These are phyloP conservation scores for Pleurotus cornucopiae DNA, from an alignment of 768 basidiomycete genomes.

Conservation along the genomic window DNA sequence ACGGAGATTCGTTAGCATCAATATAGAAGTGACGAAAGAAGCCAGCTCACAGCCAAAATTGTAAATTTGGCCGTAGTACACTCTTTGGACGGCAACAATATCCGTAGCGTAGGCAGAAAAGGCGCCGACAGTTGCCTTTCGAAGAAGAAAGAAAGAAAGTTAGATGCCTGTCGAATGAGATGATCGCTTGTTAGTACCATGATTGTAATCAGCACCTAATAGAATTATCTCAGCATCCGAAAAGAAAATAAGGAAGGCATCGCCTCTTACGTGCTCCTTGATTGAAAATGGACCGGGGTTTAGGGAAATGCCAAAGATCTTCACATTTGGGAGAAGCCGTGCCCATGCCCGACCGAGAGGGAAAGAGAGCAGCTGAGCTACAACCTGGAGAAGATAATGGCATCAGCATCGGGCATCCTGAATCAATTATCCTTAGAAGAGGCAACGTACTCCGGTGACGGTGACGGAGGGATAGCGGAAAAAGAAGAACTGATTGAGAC, in stretches of 20 bases:
- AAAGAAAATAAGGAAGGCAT: slow-evolving; percentile 20
- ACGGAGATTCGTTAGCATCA: background rate
- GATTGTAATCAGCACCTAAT: slow-evolving; percentile 54
- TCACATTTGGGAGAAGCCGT: slow-evolving; percentile 44
- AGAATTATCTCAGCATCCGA: slow-evolving; percentile 8
- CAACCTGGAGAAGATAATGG: slow-evolving; percentile 32
- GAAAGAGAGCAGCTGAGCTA: slow-evolving; percentile 67
- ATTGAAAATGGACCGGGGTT: slow-evolving; percentile 72
- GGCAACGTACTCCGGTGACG: slow-evolving; percentile 39
- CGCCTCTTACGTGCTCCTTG: slow-evolving; percentile 62
- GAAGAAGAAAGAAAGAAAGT: background rate
- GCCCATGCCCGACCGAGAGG: slow-evolving; percentile 63
- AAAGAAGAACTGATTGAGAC: slow-evolving; percentile 73
- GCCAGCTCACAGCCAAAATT: slow-evolving; percentile 46
- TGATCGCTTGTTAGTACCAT: slow-evolving; percentile 18
- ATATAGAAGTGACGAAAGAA: background rate
- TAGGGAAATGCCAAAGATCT: slow-evolving; percentile 45
- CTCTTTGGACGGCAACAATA: slow-evolving; percentile 70
- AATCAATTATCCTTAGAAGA: background rate
- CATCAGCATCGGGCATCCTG: background rate
- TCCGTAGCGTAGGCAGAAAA: slow-evolving; percentile 71
- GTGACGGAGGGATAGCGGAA: slow-evolving; percentile 70
- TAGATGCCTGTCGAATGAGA: background rate
- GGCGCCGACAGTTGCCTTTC: slow-evolving; percentile 34
- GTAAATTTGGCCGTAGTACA: slow-evolving; percentile 66